Conservation (phyloP, 2,329 filamentous ascomycete species). For the Cladobotryum mycophilum region DNA sequence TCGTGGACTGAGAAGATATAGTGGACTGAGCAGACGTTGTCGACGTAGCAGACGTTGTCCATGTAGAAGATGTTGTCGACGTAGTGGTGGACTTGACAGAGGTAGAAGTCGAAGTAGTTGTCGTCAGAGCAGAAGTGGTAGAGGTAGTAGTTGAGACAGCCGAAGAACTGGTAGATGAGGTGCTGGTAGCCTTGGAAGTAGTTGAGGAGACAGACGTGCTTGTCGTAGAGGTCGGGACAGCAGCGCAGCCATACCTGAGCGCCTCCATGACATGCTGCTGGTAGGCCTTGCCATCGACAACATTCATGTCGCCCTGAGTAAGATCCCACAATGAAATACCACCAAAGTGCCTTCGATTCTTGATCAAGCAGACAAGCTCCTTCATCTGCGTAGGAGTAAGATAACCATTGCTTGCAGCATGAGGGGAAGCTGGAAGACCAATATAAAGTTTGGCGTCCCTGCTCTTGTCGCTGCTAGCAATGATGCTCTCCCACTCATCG, state of each 20-base stretch:
- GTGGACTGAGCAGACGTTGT: not conserved
- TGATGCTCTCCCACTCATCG: constrained; percentile 32
- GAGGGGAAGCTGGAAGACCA: constrained; percentile 32
- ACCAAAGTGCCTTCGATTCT: constrained; percentile 33
- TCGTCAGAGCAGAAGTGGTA: constrained; percentile 1
- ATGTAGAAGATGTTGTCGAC: too few relatives aligned
- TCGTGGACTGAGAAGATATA: not conserved
- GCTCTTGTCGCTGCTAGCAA: constrained; percentile 29
- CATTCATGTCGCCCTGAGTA: constrained; percentile 27
- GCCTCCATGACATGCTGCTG: constrained; percentile 31
- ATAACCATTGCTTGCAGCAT: constrained; percentile 27
- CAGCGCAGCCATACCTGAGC: constrained; percentile 31
- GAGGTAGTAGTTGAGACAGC: constrained; percentile 10
- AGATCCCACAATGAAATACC: constrained; percentile 44
- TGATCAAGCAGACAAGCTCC: constrained; percentile 33
- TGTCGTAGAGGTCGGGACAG: constrained; percentile 20
- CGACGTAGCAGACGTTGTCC: not conserved
- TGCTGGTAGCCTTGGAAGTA: constrained; percentile 12
- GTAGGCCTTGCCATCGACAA: constrained; percentile 29
- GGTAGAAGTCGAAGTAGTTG: constrained; percentile 8
- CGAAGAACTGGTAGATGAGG: constrained; percentile 5
- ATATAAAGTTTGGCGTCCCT: constrained; percentile 39
- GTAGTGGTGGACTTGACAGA: constrained; percentile 3
- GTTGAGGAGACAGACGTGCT: constrained; percentile 11
- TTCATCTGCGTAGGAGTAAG: constrained; percentile 27